Evolutionary conservation across 169 alveolate genomes (phyloP).

Genomic region (Besnoitia besnoiti): DNA sequence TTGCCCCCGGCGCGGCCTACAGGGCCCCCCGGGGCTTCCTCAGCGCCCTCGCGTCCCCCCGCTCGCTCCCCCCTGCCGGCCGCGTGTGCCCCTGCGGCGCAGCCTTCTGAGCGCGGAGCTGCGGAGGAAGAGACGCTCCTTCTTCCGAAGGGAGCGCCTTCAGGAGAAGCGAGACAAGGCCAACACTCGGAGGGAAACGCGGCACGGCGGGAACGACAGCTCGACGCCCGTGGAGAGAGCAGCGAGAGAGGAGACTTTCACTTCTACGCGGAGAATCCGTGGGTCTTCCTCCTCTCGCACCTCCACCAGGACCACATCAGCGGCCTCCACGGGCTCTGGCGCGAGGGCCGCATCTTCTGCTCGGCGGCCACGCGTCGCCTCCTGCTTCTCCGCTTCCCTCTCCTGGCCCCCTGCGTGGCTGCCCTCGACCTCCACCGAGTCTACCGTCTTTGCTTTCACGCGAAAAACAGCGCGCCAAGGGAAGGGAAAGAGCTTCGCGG

Average conservation of each 20-base stretch:
- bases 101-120: too few species aligned
- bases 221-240: too few species aligned
- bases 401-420: neutral
- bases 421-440: constrained; percentile 1
- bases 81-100: too few species aligned
- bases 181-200: neutral
- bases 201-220: neutral
- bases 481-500: too few species aligned
- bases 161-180: too few species aligned
- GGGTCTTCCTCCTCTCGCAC: constrained; percentile 29
- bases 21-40: neutral
- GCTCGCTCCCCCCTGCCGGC: too few species aligned
- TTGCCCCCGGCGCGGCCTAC: neutral
- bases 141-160: too few species aligned
- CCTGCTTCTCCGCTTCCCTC: constrained; percentile 4
- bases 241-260: neutral
- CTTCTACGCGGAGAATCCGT: constrained; percentile 3
- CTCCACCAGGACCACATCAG: constrained; percentile 17
- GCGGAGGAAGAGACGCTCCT: too few species aligned
- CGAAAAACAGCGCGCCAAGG: neutral
- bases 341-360: constrained; percentile 13
- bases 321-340: neutral
- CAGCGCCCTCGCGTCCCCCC: neutral
- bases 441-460: neutral
- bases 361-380: neutral